Conservation (phyloP, 352 stramenopile genomes). For the Thalassiosira mediterranea region DNA sequence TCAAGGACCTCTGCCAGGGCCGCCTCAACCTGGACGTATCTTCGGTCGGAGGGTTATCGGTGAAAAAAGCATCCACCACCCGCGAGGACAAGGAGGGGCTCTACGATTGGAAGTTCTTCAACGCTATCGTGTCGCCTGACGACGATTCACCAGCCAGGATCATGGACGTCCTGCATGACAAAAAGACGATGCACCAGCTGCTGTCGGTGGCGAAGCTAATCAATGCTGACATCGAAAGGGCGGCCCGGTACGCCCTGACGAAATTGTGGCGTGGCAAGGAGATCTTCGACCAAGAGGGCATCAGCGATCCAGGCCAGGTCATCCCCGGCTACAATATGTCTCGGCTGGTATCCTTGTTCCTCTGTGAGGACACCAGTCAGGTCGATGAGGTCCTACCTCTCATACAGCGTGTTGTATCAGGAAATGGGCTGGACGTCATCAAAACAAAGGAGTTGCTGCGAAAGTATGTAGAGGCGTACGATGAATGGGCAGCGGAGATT, state of each 20-base stretch:
- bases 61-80: slow-evolving; percentile 76
- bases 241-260: slow-evolving; percentile 62
- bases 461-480: slow-evolving; percentile 72
- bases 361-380: slow-evolving; percentile 75
- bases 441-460: slow-evolving; percentile 80
- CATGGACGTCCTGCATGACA: slow-evolving; percentile 83
- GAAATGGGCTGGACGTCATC: slow-evolving; percentile 81
- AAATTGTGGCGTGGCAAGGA: slow-evolving; percentile 82
- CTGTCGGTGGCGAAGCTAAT: slow-evolving; percentile 78
- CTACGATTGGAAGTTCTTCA: slow-evolving; percentile 87
- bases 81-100: slow-evolving; percentile 80
- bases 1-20: slow-evolving; percentile 79
- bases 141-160: slow-evolving; percentile 68
- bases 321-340: slow-evolving; percentile 79
- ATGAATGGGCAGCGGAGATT: slow-evolving; percentile 83
- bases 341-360: slow-evolving; percentile 71
- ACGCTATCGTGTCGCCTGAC: slow-evolving; percentile 82
- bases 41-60: slow-evolving; percentile 79
- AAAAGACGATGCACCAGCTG: slow-evolving; percentile 79
- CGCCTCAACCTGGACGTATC: slow-evolving; percentile 81
- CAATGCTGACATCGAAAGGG: slow-evolving; percentile 75
- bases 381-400: slow-evolving; percentile 75
- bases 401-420: slow-evolving; percentile 72
- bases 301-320: slow-evolving; percentile 78
- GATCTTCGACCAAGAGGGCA: slow-evolving; percentile 80